Percentiles rank a stretch among this genome's conserved stretches.
These are phyloP conservation scores for Blastosporella zonata DNA, from an alignment of 1,284 basidiomycete genomes.

Conservation along the genomic window DNA sequence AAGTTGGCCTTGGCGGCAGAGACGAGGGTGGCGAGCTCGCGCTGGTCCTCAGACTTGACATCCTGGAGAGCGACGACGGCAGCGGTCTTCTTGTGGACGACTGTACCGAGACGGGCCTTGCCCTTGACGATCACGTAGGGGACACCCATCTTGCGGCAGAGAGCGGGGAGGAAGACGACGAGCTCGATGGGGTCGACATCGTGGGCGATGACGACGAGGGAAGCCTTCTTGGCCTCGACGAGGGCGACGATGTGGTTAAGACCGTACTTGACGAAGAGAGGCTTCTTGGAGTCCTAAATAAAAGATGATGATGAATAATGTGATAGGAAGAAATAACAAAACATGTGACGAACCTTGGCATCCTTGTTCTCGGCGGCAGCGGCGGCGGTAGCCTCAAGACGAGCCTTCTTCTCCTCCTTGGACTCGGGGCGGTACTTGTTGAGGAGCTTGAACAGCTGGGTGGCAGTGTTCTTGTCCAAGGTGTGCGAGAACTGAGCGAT, in stretches of 20 bases:
- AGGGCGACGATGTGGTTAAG: slow-evolving; percentile 96
- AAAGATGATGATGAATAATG: slow-evolving; percentile 11
- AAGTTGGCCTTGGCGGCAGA: slow-evolving; percentile 97
- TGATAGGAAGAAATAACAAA: not conserved
- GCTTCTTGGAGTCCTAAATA: slow-evolving; percentile 80
- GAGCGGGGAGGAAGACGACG: slow-evolving; percentile 95
- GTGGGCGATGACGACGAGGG: slow-evolving; percentile 95
- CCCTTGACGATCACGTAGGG: slow-evolving; percentile 98
- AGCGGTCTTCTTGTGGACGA: slow-evolving; percentile 98
- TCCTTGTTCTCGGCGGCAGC: slow-evolving; percentile 76
- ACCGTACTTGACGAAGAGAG: slow-evolving; percentile 94
- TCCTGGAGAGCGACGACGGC: slow-evolving; percentile 91
- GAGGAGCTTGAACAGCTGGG: slow-evolving; percentile 95
- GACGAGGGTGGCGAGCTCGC: slow-evolving; percentile 91
- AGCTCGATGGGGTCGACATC: slow-evolving; percentile 99
- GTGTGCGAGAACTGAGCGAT: slow-evolving; percentile 98
- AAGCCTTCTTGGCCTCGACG: slow-evolving; percentile 96
- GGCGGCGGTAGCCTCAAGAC: slow-evolving; percentile 77
- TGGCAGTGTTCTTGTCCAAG: slow-evolving; percentile 99
- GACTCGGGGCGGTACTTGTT: slow-evolving; percentile 97
- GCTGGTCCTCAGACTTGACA: slow-evolving; percentile 91
- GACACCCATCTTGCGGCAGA: slow-evolving; percentile 99
- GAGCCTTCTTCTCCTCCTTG: slow-evolving; percentile 97
- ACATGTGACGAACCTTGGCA: slow-evolving; percentile 44
- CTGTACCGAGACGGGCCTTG: slow-evolving; percentile 95